Conservation (phyloP, 2,329 filamentous ascomycete genomes). For the Teratosphaeria gauchensis region DNA sequence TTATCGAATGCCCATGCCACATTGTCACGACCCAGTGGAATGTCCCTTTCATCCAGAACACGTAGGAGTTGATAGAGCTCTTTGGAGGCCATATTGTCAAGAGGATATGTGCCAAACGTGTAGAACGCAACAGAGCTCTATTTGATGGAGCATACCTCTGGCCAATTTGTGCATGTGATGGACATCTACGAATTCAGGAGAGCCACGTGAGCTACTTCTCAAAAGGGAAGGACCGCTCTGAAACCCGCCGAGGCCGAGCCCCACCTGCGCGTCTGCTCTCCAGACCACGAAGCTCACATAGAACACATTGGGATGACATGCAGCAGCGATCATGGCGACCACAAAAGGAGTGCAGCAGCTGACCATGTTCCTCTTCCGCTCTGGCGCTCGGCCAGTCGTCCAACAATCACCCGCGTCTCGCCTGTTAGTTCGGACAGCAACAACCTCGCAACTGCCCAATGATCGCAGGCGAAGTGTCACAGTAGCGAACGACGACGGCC, state of each 20-base stretch:
- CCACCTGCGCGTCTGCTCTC: neutral
- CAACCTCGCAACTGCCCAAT: constrained; percentile 14
- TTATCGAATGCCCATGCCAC: constrained; percentile 40
- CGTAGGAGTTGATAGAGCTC: constrained; percentile 33
- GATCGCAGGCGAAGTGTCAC: constrained; percentile 61
- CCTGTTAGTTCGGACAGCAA: constrained; percentile 7
- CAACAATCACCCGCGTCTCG: neutral
- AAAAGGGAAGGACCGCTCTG: neutral
- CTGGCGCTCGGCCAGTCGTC: neutral
- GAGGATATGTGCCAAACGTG: no score
- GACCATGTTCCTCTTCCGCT: neutral
- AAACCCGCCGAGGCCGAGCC: neutral
- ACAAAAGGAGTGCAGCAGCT: neutral
- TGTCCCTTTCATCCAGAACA: constrained; percentile 35
- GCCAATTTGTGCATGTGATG: neutral
- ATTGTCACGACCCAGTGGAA: constrained; percentile 36
- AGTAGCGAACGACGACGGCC: constrained; percentile 75
- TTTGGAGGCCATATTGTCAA: neutral
- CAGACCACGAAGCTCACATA: neutral
- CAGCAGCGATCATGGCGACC: neutral
- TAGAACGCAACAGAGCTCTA: no score
- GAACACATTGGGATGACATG: neutral
- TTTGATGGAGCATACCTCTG: no score
- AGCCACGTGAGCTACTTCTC: neutral
- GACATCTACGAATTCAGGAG: neutral